These are phyloP conservation scores for Colletotrichum australisinense DNA, from an alignment of 2,329 filamentous ascomycete species.

Conservation along the genomic window DNA sequence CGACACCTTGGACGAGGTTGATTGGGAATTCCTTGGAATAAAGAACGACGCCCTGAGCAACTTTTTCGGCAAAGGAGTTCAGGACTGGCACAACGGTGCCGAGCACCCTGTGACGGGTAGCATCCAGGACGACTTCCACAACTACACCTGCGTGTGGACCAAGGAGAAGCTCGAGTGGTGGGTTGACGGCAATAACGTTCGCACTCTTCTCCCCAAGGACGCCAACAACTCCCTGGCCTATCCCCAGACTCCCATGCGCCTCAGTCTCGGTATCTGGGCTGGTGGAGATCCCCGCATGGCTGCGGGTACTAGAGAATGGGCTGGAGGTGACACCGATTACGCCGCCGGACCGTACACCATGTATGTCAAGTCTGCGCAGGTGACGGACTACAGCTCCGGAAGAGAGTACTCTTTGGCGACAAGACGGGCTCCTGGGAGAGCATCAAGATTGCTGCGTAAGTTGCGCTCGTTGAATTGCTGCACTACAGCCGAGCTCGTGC, in stretches of 20 bases:
- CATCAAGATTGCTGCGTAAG: constrained; percentile 61
- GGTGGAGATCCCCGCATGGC: constrained; percentile 67
- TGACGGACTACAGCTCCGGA: constrained; percentile 70
- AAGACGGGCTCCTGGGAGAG: constrained; percentile 70
- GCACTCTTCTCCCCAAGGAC: constrained; percentile 71
- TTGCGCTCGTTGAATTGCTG: not conserved
- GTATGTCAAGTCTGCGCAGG: constrained; percentile 71
- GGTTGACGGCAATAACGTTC: constrained; percentile 75
- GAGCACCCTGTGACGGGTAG: constrained; percentile 66
- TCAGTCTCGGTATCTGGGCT: constrained; percentile 76
- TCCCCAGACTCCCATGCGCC: constrained; percentile 81
- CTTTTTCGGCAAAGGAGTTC: constrained; percentile 82
- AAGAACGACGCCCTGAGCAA: constrained; percentile 77
- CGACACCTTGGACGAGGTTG: constrained; percentile 87
- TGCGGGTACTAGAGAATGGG: constrained; percentile 73
- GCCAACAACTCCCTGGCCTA: constrained; percentile 72
- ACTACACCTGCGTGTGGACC: constrained; percentile 83
- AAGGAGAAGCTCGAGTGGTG: constrained; percentile 73
- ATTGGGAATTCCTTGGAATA: constrained; percentile 84
- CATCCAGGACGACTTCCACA: constrained; percentile 74
- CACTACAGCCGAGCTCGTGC: not conserved
- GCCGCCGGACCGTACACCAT: constrained; percentile 76
- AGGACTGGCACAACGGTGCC: constrained; percentile 71
- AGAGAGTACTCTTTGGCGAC: constrained; percentile 73
- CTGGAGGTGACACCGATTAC: constrained; percentile 77